These are phyloP conservation scores for Colletotrichum caudatum DNA, from an alignment of 2,329 filamentous ascomycete genomes.

Conservation along the genomic window DNA sequence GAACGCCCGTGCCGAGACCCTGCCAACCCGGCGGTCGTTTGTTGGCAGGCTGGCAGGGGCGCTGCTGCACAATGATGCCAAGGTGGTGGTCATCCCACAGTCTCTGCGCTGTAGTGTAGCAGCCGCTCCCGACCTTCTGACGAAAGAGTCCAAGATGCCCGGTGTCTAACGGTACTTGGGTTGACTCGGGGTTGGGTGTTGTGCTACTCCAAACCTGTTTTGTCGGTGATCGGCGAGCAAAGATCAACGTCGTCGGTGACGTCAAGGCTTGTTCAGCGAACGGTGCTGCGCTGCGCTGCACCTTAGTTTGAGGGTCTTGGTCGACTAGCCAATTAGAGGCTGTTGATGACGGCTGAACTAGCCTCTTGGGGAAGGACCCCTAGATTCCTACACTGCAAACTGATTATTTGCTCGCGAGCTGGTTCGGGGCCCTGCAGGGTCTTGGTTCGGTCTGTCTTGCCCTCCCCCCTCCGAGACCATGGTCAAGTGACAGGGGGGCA, in stretches of 20 bases:
- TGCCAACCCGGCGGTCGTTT: neutral
- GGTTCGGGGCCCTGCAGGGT: slow-evolving; percentile 29
- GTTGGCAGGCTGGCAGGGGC: slow-evolving; percentile 22
- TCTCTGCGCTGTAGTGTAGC: neutral
- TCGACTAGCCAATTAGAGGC: slow-evolving; percentile 18
- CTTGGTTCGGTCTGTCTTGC: slow-evolving; percentile 26
- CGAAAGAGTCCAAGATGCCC: neutral
- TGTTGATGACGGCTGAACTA: neutral
- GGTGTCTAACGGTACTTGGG: slow-evolving; percentile 5
- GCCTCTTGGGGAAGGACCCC: slow-evolving; percentile 36
- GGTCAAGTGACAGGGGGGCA: slow-evolving; percentile 2
- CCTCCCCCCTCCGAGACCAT: neutral
- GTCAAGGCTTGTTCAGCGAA: slow-evolving; percentile 19
- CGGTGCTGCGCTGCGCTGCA: slow-evolving; percentile 10
- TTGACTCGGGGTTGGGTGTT: slow-evolving; percentile 9
- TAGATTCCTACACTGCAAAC: slow-evolving; percentile 24
- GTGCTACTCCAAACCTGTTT: slow-evolving; percentile 39
- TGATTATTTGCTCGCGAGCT: neutral
- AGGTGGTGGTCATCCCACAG: slow-evolving; percentile 21
- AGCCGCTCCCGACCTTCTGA: neutral
- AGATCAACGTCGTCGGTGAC: slow-evolving; percentile 35
- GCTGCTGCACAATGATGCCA: slow-evolving; percentile 41
- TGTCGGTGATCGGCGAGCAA: slow-evolving; percentile 30
- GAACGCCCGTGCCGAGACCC: slow-evolving; percentile 31
- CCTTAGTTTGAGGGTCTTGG: neutral